Percentiles rank a stretch among this genome's conserved stretches.
Conservation (phyloP, 371 early-diverging fungal species). For the Mortierella sp. region DNA sequence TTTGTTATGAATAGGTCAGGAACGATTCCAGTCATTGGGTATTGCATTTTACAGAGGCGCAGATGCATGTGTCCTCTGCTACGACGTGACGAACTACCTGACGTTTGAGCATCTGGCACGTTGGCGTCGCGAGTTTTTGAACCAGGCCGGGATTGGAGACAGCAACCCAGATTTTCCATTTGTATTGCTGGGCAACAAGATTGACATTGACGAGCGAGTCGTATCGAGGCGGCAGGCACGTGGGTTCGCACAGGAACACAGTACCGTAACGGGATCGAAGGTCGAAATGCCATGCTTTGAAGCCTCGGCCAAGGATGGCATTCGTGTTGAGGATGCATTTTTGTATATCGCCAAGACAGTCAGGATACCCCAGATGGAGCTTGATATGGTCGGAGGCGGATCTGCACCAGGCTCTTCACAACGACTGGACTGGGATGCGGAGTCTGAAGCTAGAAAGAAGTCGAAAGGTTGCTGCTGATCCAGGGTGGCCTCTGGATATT, state of each 20-base stretch:
- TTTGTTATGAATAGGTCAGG: constrained; percentile 67
- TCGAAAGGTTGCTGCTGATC: constrained; percentile 38
- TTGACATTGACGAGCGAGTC: constrained; percentile 92
- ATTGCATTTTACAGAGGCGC: constrained; percentile 95
- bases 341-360: constrained; percentile 84
- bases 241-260: constrained; percentile 66
- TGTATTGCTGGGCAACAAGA: constrained; percentile 95
- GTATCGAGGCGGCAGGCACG: constrained; percentile 72
- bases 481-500: too few relatives aligned
- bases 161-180: constrained; percentile 90
- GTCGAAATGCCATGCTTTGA: constrained; percentile 85
- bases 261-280: constrained; percentile 47
- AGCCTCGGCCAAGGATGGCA: constrained; percentile 94
- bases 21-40: constrained; percentile 92
- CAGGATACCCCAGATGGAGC: constrained; percentile 68
- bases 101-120: constrained; percentile 88
- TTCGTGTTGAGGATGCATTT: constrained; percentile 94
- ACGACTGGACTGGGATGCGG: constrained; percentile 48
- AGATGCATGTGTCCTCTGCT: constrained; percentile 93
- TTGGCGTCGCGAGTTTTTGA: constrained; percentile 94
- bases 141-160: constrained; percentile 88
- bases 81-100: constrained; percentile 88
- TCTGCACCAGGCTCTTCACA: constrained; percentile 2
- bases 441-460: constrained; percentile 36
- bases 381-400: constrained; percentile 63